phyloP scores from a whole-genome alignment of 805 yeast species.

The Spathaspora passalidarum region DNA sequence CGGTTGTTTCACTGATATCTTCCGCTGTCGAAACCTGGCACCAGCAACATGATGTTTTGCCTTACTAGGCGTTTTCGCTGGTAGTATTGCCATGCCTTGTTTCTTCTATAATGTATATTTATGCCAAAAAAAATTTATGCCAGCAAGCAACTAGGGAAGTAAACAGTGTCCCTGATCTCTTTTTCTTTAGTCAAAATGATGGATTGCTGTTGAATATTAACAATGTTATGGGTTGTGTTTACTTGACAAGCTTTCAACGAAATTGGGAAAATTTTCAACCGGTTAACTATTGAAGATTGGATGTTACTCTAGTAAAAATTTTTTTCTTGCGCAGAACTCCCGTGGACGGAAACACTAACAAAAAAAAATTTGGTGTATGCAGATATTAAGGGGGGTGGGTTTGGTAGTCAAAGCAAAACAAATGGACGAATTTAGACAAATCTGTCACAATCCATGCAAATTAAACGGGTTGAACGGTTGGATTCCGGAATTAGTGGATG shows the following conservation, averaged over 20 bases:
- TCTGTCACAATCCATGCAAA: neutral
- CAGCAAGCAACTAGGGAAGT: neutral
- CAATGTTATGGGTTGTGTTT: neutral
- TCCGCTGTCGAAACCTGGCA: conserved; percentile 89
- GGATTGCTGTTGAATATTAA: neutral
- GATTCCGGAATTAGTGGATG: neutral
- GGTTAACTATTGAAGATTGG: conserved; percentile 24
- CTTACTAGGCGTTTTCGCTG: conserved; percentile 29
- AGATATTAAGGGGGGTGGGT: neutral
- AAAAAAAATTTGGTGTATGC: neutral
- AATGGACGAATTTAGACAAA: neutral
- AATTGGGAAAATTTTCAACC: neutral
- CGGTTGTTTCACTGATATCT: conserved; percentile 88
- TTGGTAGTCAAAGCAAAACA: neutral
- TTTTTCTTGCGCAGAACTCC: neutral
- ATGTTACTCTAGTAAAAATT: conserved; percentile 14
- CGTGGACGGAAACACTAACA: neutral
- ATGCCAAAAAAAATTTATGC: no score
- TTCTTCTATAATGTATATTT: neutral
- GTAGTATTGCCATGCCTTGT: conserved; percentile 36
- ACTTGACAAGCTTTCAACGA: neutral
- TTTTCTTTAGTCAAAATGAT: neutral
- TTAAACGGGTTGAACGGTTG: neutral
- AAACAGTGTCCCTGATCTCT: neutral
- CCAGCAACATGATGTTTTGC: conserved; percentile 36